Evolutionary conservation across 2,329 filamentous ascomycete species (phyloP), one percentile per base, ranked within the genome.

Genomic region (Parasarocladium wereldwijsianum): DNA sequence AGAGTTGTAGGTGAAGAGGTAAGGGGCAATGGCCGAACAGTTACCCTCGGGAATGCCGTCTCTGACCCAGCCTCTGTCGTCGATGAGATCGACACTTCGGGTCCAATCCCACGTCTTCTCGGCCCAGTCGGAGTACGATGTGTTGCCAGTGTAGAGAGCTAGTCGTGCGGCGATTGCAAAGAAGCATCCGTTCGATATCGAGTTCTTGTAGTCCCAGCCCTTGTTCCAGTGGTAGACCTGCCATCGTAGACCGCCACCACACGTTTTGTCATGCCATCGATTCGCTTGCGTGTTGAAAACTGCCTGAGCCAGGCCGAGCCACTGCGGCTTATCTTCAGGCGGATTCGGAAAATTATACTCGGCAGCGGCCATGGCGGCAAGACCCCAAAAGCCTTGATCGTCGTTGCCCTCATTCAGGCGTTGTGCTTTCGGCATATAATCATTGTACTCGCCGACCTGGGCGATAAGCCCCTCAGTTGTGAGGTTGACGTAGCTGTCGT

Each of bases 211-310:
- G 42, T 77, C 66, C 52, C 76, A 93, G 10, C 84, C 85, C 23
- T 67, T 72, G 46, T 92, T 90, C 60, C 81, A 85, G 1, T 69
- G 63, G 47, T 80, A 87, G 27, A 93, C 84, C 54, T 93, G 84
- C 81, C 81, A 87, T 37, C 79, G 69, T 29, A 90, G 50, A 5
- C 83, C 84, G 23, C 83, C 83, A n/a, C 61, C 63, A 41, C 83
- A 92, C 30, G 69, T 56, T 1, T 60, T 51, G 1, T 50, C 59
- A 37, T 86, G 80, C 83, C 81, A 90, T 21, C 81, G 70, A 17
- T 61, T 58, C 3, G 71, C 73, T 44, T 87, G 81, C 3, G 73
- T 76, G 49, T 92, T 83, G 59, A 90, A 92, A 17, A 84, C 78
- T 29, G 76, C 79, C 47, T 85, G 74, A 3, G 76, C 80, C 9